Conservation (phyloP, 1,284 basidiomycete species). For the Bondarzewia mesenterica region DNA sequence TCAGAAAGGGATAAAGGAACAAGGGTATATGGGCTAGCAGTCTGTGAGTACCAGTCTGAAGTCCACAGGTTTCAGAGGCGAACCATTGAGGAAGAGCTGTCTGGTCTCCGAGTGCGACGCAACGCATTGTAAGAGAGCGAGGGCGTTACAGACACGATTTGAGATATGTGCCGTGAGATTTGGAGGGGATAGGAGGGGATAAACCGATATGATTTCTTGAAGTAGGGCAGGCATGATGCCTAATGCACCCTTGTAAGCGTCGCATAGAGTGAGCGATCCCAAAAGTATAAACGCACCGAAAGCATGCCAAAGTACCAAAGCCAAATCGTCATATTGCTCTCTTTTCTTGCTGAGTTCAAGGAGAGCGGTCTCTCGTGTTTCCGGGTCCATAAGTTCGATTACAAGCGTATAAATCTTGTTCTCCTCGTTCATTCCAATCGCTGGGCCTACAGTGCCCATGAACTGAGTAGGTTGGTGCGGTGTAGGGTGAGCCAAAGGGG, state of each 20-base stretch:
- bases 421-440: slow-evolving; percentile 45
- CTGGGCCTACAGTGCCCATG: slow-evolving; percentile 13
- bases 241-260: slow-evolving; percentile 23
- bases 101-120: slow-evolving; percentile 93
- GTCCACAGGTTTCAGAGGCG: slow-evolving; percentile 11
- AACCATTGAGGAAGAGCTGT: slow-evolving; percentile 86
- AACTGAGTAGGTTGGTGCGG: slow-evolving; percentile 43
- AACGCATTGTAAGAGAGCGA: slow-evolving; percentile 96
- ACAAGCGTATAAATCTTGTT: slow-evolving; percentile 78
- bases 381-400: slow-evolving; percentile 74
- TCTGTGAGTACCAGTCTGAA: slow-evolving; percentile 4
- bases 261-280: background rate
- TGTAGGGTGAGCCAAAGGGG: slow-evolving; percentile 36
- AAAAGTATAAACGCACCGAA: slow-evolving; percentile 66
- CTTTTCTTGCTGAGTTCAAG: slow-evolving; percentile 98
- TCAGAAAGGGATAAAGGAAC: slow-evolving; percentile 98
- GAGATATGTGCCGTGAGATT: slow-evolving; percentile 96
- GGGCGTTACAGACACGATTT: slow-evolving; percentile 99
- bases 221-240: slow-evolving; percentile 98
- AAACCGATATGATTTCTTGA: slow-evolving; percentile 98
- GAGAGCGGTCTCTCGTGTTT: slow-evolving; percentile 78
- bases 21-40: slow-evolving; percentile 92
- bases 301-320: slow-evolving; percentile 97
- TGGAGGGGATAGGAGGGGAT: slow-evolving; percentile 92
- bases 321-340: slow-evolving; percentile 98